phyloP scores from a whole-genome alignment of 2,329 filamentous ascomycete species.

The Aureobasidium zeae region DNA sequence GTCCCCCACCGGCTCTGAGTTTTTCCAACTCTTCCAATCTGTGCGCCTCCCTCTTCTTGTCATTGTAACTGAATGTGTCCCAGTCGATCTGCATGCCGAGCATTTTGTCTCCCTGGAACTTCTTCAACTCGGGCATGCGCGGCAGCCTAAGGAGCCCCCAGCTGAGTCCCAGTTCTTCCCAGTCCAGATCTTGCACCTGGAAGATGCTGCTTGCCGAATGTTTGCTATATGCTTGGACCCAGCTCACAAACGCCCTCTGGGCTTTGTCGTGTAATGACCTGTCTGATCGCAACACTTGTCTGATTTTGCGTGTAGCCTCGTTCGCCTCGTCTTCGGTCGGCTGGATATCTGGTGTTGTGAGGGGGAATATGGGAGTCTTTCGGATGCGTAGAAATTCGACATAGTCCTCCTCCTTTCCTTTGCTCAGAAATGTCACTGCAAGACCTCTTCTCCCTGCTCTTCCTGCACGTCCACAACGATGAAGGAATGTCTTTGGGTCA shows the following conservation, averaged over 20 bases:
- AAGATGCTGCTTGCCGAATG: slow-evolving; percentile 91
- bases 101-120: slow-evolving; percentile 34
- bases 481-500: slow-evolving; percentile 76
- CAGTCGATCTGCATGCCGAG: slow-evolving; percentile 33
- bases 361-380: slow-evolving; percentile 67
- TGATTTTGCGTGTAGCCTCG: slow-evolving; percentile 50
- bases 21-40: slow-evolving; percentile 30
- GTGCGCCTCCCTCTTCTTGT: slow-evolving; percentile 36
- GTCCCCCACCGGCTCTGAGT: slow-evolving; percentile 17
- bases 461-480: slow-evolving; percentile 55
- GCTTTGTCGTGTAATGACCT: slow-evolving; percentile 74
- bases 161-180: slow-evolving; percentile 67
- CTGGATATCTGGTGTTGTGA: slow-evolving; percentile 47
- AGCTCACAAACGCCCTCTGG: slow-evolving; percentile 85
- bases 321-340: slow-evolving; percentile 48
- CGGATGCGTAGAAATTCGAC: slow-evolving; percentile 76
- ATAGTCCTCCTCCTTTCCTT: slow-evolving; percentile 82
- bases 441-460: slow-evolving; percentile 62
- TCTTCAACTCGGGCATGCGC: slow-evolving; percentile 75
- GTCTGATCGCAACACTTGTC: slow-evolving; percentile 50
- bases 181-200: slow-evolving; percentile 69
- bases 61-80: slow-evolving; percentile 35
- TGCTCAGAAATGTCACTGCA: slow-evolving; percentile 75
- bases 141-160: slow-evolving; percentile 85
- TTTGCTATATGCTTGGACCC: slow-evolving; percentile 83